Evolutionary conservation across 352 stramenopile species (phyloP), one percentile per base, ranked within the genome.

Genomic region (Plasmopara halstedii): DNA sequence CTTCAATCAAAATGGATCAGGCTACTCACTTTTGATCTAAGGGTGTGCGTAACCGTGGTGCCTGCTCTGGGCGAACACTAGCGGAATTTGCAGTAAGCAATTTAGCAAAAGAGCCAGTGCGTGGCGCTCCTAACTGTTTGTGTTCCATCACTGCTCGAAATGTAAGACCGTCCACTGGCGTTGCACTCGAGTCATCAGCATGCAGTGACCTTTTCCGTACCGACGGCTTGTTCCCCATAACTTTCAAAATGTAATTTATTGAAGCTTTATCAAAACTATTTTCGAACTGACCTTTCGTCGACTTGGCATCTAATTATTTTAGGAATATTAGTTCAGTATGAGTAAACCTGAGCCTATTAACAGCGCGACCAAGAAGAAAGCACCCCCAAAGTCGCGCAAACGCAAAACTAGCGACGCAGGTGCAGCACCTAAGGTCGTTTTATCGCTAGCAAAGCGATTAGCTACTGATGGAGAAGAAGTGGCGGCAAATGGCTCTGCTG

Each of bases 211-310:
- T 70, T 22, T 67, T 70, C 0, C 72, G 62, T 32, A 74, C 61
- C 47, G 76, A 88, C 53, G 77, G 31, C 56, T 84, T 88, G n/a
- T 69, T 64, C 18, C 76, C 76, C 76, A 85, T 88, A 18, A 10
- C 11, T n/a, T n/a, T n/a, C n/a, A n/a, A n/a, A n/a, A n/a, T n/a
- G n/a, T n/a, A n/a, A n/a, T n/a, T n/a, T n/a, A n/a, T n/a, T n/a
- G n/a, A n/a, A n/a, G 11, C 25, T 29, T 29, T 2, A 10, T 4
- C 25, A 29, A 29, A 29, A 29, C 25, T 29, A n/a, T n/a, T n/a
- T n/a, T n/a, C n/a, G n/a, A n/a, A 29, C 11, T 29, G 25, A 6
- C 11, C 4, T 27, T 9, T 9, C 4, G 23, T 27, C 23, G 23
- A 4, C 4, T 8, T 8, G 8, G 8, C 23, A 27, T 27, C 23